Conservation (phyloP, 169 alveolate species). For the Plasmodium gaboni region DNA sequence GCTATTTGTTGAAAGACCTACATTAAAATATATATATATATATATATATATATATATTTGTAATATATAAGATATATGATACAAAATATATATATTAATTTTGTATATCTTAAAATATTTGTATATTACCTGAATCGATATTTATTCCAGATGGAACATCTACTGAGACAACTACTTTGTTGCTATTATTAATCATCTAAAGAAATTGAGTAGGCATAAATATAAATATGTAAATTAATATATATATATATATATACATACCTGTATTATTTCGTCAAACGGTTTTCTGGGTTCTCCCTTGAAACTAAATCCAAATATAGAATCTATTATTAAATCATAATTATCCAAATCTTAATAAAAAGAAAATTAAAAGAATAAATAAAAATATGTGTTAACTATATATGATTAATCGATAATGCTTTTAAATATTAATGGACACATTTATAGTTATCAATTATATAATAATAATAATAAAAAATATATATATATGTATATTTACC, state of each 20-base stretch:
- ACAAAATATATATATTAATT: not conserved
- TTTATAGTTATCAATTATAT: too few species aligned
- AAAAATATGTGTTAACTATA: not conserved
- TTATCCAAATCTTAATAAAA: conserved; percentile 53
- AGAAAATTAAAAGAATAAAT: not conserved
- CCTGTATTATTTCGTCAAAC: conserved; percentile 74
- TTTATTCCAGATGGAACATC: conserved; percentile 95
- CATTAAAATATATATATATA: not conserved
- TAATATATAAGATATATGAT: not conserved
- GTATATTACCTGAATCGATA: conserved; percentile 87
- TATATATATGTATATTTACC: conserved; percentile 14
- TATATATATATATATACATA: conserved; percentile 12
- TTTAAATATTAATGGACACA: too few species aligned
- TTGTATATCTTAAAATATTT: not conserved
- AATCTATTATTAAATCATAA: conserved; percentile 90
- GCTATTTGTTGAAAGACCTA: conserved; percentile 12
- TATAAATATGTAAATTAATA: not conserved
- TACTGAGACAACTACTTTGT: conserved; percentile 86
- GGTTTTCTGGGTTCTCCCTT: conserved; percentile 92
- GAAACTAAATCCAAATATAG: conserved; percentile 93
- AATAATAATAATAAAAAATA: too few species aligned
- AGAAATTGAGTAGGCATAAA: too few species aligned
- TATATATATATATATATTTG: not conserved
- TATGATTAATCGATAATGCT: too few species aligned
- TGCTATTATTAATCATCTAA: conserved; percentile 78